Base-by-base conservation (phyloP, 2,329 filamentous ascomycete genomes). In the Neofusicoccum laricinum region DNA sequence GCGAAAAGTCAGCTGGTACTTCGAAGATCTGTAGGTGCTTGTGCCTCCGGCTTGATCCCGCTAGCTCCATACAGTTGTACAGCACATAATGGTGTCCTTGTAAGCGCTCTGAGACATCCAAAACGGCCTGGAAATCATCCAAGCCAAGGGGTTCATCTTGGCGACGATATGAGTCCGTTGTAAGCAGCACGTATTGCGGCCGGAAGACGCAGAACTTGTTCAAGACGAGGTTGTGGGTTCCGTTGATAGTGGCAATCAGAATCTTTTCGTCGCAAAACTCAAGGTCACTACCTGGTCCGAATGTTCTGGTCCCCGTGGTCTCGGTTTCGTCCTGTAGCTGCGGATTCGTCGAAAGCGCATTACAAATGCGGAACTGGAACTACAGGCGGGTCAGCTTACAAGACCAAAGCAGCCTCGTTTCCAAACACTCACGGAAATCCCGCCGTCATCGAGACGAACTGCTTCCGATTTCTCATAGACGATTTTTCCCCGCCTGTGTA, bases 201-300 rank as follows among this genome's bases (percentile, higher is more conserved):
- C 79, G 69, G 64, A 80, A 81, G 14, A 80, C 79, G 64, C 78
- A 79, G 67, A 82, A 85, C 63, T 81, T 79, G 70, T 85, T 85
- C 64, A 81, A 70, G 1, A 78, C 73, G 7, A 85, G 72, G 17
- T 80, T 70, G 64, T 85, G 82, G 0, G 80, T 79, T 11, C 21
- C 62, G 17, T 77, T 79, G 14, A 83, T 67, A 14, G 71, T 69
- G 0, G 71, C 70, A 12, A 85, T 69, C 15, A 80, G 77, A 48
- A 80, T 77, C n/a, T 78, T 78, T 0, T 75, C 69, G 50, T 80
- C 75, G 49, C 75, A 75, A 63, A 79, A 79, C 65, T 80, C 80
- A 67, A 83, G 79, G 43, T 77, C 74, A 68, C 71, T 74, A 4
- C 73, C 74, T 25, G 73, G 72, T 0, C 75, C 75, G 69, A 72